Conservation (phyloP, 2,329 filamentous ascomycete genomes). For the Ascosphaera apis region DNA sequence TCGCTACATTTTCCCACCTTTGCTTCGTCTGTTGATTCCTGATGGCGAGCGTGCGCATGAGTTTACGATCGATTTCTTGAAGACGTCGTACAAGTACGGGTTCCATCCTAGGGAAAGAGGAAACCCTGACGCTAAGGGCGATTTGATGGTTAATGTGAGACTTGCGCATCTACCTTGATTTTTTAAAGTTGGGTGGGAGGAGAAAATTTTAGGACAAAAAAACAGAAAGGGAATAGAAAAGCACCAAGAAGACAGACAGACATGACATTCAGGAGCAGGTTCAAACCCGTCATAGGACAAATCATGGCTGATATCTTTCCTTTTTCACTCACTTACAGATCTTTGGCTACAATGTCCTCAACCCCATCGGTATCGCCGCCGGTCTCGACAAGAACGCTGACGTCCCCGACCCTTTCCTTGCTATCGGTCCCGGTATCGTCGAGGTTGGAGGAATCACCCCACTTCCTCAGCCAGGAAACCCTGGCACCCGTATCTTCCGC, state of each 20-base stretch:
- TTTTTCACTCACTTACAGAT: no score
- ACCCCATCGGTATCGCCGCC: conserved; percentile 85
- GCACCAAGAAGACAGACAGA: not conserved
- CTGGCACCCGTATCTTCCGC: conserved; percentile 69
- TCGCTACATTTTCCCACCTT: conserved; percentile 35
- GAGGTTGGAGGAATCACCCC: conserved; percentile 86
- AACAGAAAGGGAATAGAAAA: no score
- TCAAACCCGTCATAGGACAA: conserved; percentile 6
- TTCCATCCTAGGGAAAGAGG: conserved; percentile 65
- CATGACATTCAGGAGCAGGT: not conserved
- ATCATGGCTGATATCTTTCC: conserved; percentile 1
- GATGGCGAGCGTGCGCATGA: conserved; percentile 73
- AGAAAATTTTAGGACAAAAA: no score
- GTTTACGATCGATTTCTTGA: conserved; percentile 46
- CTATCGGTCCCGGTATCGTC: conserved; percentile 62
- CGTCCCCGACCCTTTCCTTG: conserved; percentile 64
- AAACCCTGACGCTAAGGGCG: conserved; percentile 29
- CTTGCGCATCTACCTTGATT: no score
- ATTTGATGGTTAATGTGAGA: conserved; percentile 28
- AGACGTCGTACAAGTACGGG: conserved; percentile 47
- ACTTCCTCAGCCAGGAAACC: conserved; percentile 68
- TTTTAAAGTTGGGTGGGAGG: no score
- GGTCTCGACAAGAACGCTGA: conserved; percentile 90
- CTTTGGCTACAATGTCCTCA: conserved; percentile 54
- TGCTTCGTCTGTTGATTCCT: conserved; percentile 18